phyloP scores from a whole-genome alignment of 495 filamentous ascomycete genomes.

The Cercophora scortea region DNA sequence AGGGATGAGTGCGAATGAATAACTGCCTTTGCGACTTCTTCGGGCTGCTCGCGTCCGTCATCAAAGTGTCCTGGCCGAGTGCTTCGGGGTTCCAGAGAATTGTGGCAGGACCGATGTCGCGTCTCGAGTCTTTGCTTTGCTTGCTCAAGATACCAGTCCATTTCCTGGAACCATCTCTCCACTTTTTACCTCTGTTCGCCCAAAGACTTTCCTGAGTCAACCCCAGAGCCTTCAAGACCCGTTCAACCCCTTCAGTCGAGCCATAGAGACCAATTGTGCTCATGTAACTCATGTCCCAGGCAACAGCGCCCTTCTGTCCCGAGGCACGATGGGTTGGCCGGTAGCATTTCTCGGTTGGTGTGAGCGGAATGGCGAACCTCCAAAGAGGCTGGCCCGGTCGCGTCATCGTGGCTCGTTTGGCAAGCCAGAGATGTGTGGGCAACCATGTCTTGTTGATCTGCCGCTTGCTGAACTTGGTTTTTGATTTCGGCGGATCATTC shows the following conservation, averaged over 20 bases:
- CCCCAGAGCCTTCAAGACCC: slow-evolving; percentile 56
- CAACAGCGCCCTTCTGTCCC: slow-evolving; percentile 46
- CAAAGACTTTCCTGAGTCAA: slow-evolving; percentile 51
- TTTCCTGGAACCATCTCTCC: slow-evolving; percentile 63
- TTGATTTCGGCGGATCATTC: slow-evolving; percentile 54
- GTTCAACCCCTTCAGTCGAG: slow-evolving; percentile 49
- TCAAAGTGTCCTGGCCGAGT: background rate
- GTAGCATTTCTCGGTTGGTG: slow-evolving; percentile 83
- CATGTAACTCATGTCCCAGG: slow-evolving; percentile 97
- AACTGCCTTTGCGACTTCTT: slow-evolving; percentile 48
- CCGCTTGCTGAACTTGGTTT: slow-evolving; percentile 72
- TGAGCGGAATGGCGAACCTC: slow-evolving; percentile 79
- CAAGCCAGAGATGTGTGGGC: slow-evolving; percentile 89
- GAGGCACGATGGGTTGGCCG: slow-evolving; percentile 78
- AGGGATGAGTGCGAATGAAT: slow-evolving; percentile 77
- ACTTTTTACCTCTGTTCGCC: slow-evolving; percentile 58
- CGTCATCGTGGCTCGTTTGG: slow-evolving; percentile 85
- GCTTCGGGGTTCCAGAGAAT: slow-evolving; percentile 56
- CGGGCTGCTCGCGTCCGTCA: slow-evolving; percentile 10
- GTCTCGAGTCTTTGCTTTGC: slow-evolving; percentile 44
- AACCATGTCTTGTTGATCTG: slow-evolving; percentile 89
- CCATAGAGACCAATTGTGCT: slow-evolving; percentile 78
- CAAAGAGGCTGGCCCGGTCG: slow-evolving; percentile 70
- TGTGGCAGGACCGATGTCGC: slow-evolving; percentile 65
- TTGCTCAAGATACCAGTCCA: slow-evolving; percentile 60